These are phyloP conservation scores for Orychophragmus violaceus DNA, from an alignment of 345 rosid genomes.

Conservation along the genomic window DNA sequence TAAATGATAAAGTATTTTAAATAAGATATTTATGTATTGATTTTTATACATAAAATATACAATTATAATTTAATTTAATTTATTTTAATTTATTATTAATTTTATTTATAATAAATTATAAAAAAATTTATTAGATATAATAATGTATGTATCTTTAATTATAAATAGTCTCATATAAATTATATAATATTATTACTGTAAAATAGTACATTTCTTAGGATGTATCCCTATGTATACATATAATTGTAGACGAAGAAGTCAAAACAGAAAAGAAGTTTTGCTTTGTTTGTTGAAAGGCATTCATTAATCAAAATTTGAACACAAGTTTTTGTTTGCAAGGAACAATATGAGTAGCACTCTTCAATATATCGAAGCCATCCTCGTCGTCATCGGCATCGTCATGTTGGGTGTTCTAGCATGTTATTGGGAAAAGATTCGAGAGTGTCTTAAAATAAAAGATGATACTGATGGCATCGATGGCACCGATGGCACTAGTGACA, in stretches of 20 bases:
- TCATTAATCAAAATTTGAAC: not conserved
- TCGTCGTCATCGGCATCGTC: not conserved
- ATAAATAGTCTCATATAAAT: no score
- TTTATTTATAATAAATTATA: no score
- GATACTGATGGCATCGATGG: not conserved
- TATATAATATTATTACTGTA: no score
- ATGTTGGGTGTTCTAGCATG: not conserved
- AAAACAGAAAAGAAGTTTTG: not conserved
- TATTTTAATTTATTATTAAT: no score
- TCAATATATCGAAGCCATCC: not conserved
- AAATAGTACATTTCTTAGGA: no score
- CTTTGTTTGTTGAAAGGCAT: not conserved
- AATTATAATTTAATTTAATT: no score
- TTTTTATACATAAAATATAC: no score
- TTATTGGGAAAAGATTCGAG: not conserved
- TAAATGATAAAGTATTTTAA: no score
- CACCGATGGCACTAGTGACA: no score
- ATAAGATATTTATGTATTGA: no score
- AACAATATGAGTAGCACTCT: not conserved
- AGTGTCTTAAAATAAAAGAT: not conserved
- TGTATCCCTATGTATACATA: not conserved
- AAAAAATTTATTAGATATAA: no score
- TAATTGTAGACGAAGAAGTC: not conserved
- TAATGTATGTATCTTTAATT: no score
- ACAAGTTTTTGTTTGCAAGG: not conserved